phyloP scores from a whole-genome alignment of 768 basidiomycete genomes.

The Tubosaeta sp. region DNA sequence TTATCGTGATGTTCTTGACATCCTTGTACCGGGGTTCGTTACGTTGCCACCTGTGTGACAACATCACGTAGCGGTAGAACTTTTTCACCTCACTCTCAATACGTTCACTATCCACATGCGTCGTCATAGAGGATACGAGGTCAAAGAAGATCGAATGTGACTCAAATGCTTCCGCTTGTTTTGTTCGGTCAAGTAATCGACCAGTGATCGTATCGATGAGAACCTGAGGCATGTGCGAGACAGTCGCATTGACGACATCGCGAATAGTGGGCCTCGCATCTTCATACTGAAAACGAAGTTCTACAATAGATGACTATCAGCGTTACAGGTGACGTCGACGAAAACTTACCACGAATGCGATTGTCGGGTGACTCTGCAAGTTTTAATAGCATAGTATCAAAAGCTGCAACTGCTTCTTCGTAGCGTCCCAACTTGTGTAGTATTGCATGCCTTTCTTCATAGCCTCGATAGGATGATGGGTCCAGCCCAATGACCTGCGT shows the following conservation, averaged over 20 bases:
- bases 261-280: neutral
- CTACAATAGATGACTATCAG: neutral
- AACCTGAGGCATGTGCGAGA: neutral
- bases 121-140: neutral
- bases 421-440: neutral
- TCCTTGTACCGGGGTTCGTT: neutral
- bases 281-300: neutral
- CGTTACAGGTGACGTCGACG: neutral
- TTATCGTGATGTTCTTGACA: neutral
- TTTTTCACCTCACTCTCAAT: neutral
- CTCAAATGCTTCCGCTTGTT: neutral
- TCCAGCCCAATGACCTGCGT: neutral
- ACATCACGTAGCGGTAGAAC: neutral
- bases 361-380: neutral
- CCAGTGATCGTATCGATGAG: neutral
- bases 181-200: neutral
- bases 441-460: no score
- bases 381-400: neutral
- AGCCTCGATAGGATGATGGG: neutral
- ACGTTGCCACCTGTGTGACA: neutral
- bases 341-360: neutral
- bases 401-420: neutral
- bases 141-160: no score
- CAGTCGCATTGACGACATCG: neutral
- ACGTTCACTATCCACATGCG: neutral